Base-by-base conservation (phyloP, 371 early-diverging fungal species). In the Pancytospora epiphaga region DNA sequence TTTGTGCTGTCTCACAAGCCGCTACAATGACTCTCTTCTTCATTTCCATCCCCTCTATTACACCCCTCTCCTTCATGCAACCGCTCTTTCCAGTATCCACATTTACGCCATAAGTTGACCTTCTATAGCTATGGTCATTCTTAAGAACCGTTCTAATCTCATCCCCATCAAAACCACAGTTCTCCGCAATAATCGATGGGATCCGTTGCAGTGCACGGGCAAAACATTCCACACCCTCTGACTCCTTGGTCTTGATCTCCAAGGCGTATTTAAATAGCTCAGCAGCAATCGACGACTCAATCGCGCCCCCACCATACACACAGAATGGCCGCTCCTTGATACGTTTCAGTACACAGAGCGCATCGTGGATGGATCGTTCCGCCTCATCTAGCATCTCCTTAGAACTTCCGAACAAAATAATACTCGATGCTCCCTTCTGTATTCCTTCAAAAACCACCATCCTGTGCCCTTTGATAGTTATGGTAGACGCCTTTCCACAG, bases 351-450 rank as follows among this genome's bases (percentile, higher is more conserved):
- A 96, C 98, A 79, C 91, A 90, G 56, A 96, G 87, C 32, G 97
- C 98, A 78, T 96, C 99, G 78, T 97, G 95, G 56, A 98, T 85
- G 19, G 92, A 91, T 66, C 99, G 88, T 85, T 98, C 98, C 39
- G 95, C 94, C 84, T 98, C 98, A 84, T 96, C 99, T 36, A 95
- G 85, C 57, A 98, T 83, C 80, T 96, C 95, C 68, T 87, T 85
- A 4, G 95, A 93, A 19, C 94, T 91, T 77, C 98, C 97, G 76
- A 92, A 90, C 34, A 98, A 84, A 1, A 98, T 93, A 74, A 98
- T 85, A 2, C 96, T 95, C 84, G 94, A 94, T 27, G 97, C 97
- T 90, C 91, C 74, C 92, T 90, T 90, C 57, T 89, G 88, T 25
- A 90, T 90, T 33, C 96, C 96, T 50, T 89, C 87, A 84, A 98